phyloP scores from a whole-genome alignment of 2,329 filamentous ascomycete species.

The Ceratocystis harringtonii region DNA sequence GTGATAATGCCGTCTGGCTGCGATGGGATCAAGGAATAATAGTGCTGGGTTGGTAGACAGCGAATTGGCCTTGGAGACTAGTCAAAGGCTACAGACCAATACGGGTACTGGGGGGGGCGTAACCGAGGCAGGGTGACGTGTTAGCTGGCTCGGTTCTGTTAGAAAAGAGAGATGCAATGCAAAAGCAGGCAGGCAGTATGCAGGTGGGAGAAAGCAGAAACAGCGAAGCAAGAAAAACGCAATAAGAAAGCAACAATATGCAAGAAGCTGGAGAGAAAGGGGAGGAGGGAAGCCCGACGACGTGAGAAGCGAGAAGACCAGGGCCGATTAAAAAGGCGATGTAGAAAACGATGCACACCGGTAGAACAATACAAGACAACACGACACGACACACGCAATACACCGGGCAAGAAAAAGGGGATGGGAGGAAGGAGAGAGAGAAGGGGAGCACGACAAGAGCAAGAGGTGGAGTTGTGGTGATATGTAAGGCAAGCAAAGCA shows the following conservation, averaged over 20 bases:
- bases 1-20: not conserved
- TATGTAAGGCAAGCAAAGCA: constrained; percentile 3
- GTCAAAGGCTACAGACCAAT: not conserved
- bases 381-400: not conserved
- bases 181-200: constrained; percentile 4
- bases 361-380: not conserved
- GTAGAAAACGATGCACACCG: not conserved
- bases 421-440: not conserved
- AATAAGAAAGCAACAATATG: not conserved
- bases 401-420: not conserved
- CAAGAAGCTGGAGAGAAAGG: not conserved
- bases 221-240: not conserved
- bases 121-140: constrained; percentile 17
- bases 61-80: not conserved
- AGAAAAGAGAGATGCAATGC: constrained; percentile 15
- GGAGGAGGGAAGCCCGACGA: not conserved
- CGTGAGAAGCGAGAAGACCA: not conserved
- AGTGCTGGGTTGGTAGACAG: not conserved
- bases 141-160: constrained; percentile 15
- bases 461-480: not conserved
- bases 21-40: not conserved
- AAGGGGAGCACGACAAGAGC: not conserved
- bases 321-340: not conserved
- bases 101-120: constrained; percentile 10
- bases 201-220: constrained; percentile 4